phyloP scores from a whole-genome alignment of 805 yeast genomes.

The Candida sphagnicola region DNA sequence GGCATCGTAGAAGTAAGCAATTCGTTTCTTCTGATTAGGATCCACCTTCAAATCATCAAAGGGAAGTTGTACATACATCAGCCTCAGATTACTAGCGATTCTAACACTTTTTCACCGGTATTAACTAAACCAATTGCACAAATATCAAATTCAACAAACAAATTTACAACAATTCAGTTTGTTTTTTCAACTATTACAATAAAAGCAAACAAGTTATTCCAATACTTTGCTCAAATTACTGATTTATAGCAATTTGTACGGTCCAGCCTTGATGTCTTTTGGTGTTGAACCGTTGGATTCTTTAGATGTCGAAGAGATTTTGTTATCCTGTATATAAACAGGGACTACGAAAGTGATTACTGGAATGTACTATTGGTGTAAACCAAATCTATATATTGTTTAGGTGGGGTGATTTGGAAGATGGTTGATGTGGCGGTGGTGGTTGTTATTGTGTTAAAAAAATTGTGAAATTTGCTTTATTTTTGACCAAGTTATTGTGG shows the following conservation, averaged over 20 bases:
- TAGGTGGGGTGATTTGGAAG: no score
- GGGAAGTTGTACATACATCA: constrained; percentile 40
- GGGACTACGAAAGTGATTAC: neutral
- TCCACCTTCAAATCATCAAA: constrained; percentile 43
- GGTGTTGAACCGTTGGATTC: neutral
- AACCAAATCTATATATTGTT: no score
- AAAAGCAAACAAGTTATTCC: neutral
- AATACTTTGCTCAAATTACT: no score
- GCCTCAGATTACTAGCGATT: neutral
- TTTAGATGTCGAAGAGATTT: constrained; percentile 1
- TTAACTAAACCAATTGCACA: no score
- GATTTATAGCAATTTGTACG: no score
- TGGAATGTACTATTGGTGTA: no score
- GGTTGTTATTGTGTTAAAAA: no score
- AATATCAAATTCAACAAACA: no score
- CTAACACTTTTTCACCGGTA: neutral
- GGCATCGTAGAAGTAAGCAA: constrained; percentile 48
- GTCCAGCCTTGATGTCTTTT: no score
- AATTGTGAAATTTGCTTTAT: no score
- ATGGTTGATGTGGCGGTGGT: no score
- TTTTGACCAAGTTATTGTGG: no score
- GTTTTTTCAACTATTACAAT: neutral
- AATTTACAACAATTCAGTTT: neutral
- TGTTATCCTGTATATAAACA: neutral
- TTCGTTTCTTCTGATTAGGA: constrained; percentile 36